Percentiles rank a stretch among this genome's conserved stretches.
phyloP scores from a whole-genome alignment of 345 rosid genomes.

The Mangifera indica region DNA sequence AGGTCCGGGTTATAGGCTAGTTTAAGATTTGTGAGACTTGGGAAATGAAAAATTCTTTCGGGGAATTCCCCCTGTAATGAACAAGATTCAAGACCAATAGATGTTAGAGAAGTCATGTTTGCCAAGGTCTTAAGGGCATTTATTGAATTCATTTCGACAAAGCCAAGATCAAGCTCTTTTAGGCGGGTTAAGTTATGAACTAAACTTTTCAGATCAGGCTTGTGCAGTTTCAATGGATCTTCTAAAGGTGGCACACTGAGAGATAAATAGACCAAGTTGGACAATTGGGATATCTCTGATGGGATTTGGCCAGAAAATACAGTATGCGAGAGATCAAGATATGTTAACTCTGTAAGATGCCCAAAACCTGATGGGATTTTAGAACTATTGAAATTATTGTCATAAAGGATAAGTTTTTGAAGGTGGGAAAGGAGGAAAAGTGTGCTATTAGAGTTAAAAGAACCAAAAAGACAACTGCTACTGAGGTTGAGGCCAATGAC shows the following conservation, averaged over 20 bases:
- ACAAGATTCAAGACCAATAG: background rate
- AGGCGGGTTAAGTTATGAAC: background rate
- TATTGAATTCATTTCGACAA: background rate
- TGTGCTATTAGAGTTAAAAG: background rate
- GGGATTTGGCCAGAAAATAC: constrained; percentile 8
- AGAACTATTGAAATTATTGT: background rate
- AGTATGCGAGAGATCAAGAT: background rate
- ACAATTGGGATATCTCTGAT: background rate
- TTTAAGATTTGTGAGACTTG: background rate
- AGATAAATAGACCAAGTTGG: background rate
- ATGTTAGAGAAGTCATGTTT: background rate
- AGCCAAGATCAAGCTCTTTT: background rate
- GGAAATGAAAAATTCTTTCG: background rate
- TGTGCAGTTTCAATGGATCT: background rate
- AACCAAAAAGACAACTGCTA: background rate
- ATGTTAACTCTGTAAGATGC: background rate
- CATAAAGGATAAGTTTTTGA: background rate
- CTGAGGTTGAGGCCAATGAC: background rate
- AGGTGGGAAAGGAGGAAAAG: constrained; percentile 2
- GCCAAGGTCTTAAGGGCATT: background rate
- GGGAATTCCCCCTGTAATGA: background rate
- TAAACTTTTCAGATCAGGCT: background rate
- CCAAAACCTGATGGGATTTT: background rate
- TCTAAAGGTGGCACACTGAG: too few species aligned
- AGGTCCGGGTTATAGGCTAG: background rate